Base-by-base conservation (phyloP, 2,329 filamentous ascomycete genomes). In the Xylaria hypoxylon region DNA sequence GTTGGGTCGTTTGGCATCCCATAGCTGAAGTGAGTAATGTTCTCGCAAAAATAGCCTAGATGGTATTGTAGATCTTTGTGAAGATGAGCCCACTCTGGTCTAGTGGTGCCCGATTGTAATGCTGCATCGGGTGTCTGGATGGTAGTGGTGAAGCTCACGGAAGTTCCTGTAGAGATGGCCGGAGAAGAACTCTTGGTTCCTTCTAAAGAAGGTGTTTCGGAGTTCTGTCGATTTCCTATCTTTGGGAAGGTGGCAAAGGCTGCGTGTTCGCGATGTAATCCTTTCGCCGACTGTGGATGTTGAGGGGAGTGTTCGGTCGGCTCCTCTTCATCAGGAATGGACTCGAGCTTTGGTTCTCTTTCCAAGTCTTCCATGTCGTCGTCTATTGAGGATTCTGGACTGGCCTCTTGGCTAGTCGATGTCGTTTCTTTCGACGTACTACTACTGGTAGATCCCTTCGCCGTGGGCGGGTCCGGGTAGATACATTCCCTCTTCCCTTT, bases 401-500 rank as follows among this genome's bases (percentile, higher is more conserved):
- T 87, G 28, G 79, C 76, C 59, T 81, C 80, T 67, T 82, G 81
- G 51, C 79, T 79, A 1, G 76, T 68, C 35, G 73, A 38, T 63
- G 73, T 51, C 53, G 70, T 44, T n/a, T 85, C 82, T 69, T 80
- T 84, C 24, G 77, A 73, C 71, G 79, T 70, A 38, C 74, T 68
- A 53, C 77, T 70, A 50, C 74, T 71, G 31, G 68, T 62, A 55
- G 79, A 72, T 26, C 80, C 77, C 69, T 84, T 86, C 44, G 81
- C 73, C 10, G 80, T 77, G 52, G 87, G 81, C 33, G 89, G 83
- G 53, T 95, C 93, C 2, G 96, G 95, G 77, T 97, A 99, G 65
- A 92, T 85, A 78, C 96, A 99, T 70, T 97, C 93, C 80, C 96
- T 88, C 72, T 90, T 92, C 56, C 95, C 96, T 80, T 98, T 99